Evolutionary conservation across 441 rosid species (phyloP).

Genomic region (Sinapis alba): DNA sequence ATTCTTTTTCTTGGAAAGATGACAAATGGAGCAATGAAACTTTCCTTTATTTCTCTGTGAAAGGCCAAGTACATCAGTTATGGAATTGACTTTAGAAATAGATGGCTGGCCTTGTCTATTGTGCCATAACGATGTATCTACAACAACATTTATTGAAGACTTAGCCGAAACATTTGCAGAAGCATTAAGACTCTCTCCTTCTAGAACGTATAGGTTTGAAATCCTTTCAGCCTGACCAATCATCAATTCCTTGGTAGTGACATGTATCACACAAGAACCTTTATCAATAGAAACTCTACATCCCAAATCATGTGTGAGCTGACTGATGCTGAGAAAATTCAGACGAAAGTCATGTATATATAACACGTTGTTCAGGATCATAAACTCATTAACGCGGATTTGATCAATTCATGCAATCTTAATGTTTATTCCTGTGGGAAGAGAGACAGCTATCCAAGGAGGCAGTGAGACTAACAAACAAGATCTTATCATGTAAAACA

Average conservation of each 20-base stretch:
- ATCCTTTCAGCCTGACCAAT: neutral
- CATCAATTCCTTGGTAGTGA: neutral
- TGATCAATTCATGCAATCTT: neutral
- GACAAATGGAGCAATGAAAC: neutral
- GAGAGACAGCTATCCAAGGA: neutral
- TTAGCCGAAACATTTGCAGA: neutral
- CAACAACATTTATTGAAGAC: neutral
- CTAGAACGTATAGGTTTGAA: neutral
- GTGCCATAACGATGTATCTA: neutral
- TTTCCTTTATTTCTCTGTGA: neutral
- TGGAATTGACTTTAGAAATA: neutral
- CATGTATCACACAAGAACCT: neutral
- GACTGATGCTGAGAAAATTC: neutral
- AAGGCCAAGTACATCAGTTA: neutral
- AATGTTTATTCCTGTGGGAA: neutral
- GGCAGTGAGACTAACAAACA: neutral
- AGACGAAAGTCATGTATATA: neutral
- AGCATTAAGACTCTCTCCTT: neutral
- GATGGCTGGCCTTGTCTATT: neutral
- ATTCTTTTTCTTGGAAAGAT: neutral
- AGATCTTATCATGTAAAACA: neutral
- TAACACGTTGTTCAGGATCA: neutral
- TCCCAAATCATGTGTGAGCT: neutral
- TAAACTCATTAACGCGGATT: neutral
- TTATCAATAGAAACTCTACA: neutral